phyloP scores from a whole-genome alignment of 2,329 filamentous ascomycete genomes.

The Xylariaceae sp. region DNA sequence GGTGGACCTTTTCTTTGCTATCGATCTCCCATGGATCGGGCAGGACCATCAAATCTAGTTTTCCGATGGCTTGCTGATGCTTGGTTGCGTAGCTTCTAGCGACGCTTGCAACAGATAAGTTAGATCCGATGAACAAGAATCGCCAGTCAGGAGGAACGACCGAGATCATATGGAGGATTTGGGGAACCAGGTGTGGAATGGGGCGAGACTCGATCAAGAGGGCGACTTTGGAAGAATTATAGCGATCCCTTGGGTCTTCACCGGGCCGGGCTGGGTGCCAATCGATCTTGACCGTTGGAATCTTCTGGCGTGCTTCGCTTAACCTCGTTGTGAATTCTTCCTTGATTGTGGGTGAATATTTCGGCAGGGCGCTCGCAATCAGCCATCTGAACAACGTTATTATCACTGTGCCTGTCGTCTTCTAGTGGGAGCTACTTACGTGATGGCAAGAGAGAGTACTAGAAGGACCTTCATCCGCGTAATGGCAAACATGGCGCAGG shows the following conservation, averaged over 20 bases:
- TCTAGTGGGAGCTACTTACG: constrained; percentile 37
- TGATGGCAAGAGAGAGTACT: constrained; percentile 40
- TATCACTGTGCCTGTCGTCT: background rate
- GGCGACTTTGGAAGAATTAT: constrained; percentile 54
- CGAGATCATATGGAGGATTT: constrained; percentile 54
- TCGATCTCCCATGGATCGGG: constrained; percentile 51
- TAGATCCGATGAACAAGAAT: constrained; percentile 56
- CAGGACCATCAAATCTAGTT: constrained; percentile 53
- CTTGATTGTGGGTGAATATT: constrained; percentile 48
- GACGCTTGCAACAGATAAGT: constrained; percentile 49
- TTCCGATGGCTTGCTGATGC: constrained; percentile 53
- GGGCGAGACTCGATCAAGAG: constrained; percentile 55
- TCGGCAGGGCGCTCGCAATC: constrained; percentile 47
- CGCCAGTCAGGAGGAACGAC: constrained; percentile 59
- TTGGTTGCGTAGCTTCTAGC: constrained; percentile 49
- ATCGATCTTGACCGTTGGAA: constrained; percentile 40
- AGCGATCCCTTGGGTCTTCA: constrained; percentile 39
- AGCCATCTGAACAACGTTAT: constrained; percentile 47
- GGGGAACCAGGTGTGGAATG: constrained; percentile 51
- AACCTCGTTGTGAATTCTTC: constrained; percentile 42
- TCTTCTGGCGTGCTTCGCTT: constrained; percentile 44
- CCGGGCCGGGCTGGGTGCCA: background rate
- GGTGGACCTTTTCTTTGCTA: constrained; percentile 51
- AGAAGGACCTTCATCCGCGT: constrained; percentile 42
- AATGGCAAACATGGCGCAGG: constrained; percentile 31